phyloP scores from a whole-genome alignment of 2,329 filamentous ascomycete genomes.

The Penicillium sp. region DNA sequence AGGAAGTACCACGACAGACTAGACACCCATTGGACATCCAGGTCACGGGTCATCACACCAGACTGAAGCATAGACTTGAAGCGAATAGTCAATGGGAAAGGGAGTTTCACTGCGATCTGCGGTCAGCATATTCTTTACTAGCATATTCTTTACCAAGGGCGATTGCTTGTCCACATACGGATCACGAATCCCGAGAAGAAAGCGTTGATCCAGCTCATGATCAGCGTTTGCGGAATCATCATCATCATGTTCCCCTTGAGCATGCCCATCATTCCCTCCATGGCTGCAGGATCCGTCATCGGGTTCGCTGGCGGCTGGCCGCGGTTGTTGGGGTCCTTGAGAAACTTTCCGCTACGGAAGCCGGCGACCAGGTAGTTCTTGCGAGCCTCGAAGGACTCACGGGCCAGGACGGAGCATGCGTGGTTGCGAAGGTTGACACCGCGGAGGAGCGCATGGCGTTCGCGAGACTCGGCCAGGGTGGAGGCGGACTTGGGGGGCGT shows the following conservation, averaged over 20 bases:
- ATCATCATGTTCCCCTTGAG: conserved; percentile 99
- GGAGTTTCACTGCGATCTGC: conserved; percentile 74
- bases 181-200: conserved; percentile 99
- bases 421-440: conserved; percentile 84
- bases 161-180: conserved; percentile 57
- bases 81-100: conserved; percentile 95
- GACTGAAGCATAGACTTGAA: conserved; percentile 99
- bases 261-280: conserved; percentile 99
- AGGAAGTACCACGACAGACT: conserved; percentile 99
- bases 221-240: conserved; percentile 98
- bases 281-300: conserved; percentile 90
- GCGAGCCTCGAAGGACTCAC: conserved; percentile 73
- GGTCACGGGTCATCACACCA: conserved; percentile 89
- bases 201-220: conserved; percentile 99
- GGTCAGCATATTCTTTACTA: conserved; percentile 15
- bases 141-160: neutral
- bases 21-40: conserved; percentile 98
- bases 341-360: conserved; percentile 81
- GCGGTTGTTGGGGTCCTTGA: conserved; percentile 84
- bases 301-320: conserved; percentile 90
- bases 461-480: conserved; percentile 63
- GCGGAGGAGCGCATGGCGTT: conserved; percentile 81
- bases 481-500: conserved; percentile 76
- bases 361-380: conserved; percentile 78
- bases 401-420: conserved; percentile 76